These are phyloP conservation scores for Balakata baccata DNA, from an alignment of 345 rosid genomes.

Conservation along the genomic window DNA sequence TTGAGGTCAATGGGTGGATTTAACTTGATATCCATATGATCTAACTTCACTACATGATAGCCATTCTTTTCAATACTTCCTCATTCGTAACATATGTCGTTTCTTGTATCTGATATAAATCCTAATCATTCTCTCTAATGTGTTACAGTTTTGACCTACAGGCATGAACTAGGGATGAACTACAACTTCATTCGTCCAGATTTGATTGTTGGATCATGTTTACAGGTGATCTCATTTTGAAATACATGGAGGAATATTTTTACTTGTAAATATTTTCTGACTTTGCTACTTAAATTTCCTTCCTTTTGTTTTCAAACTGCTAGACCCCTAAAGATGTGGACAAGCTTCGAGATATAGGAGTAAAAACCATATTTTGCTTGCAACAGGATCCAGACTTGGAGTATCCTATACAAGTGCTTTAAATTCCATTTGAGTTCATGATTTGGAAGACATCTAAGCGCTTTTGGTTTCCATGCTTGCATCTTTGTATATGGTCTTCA, in stretches of 20 bases:
- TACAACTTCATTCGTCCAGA: constrained; percentile 81
- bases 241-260: not conserved
- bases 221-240: constrained; percentile 56
- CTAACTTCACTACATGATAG: not conserved
- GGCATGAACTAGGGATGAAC: constrained; percentile 93
- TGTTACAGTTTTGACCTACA: constrained; percentile 78
- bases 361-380: constrained; percentile 88
- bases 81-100: not conserved
- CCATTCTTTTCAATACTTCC: not conserved
- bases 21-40: constrained; percentile 1
- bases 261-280: not conserved
- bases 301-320: constrained; percentile 20
- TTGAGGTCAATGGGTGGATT: not conserved
- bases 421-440: constrained; percentile 12
- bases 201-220: constrained; percentile 91
- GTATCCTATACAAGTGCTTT: constrained; percentile 51
- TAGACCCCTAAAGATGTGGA: constrained; percentile 85
- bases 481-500: not conserved
- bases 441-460: not conserved
- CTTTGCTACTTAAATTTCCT: constrained; percentile 2
- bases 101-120: not conserved
- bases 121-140: constrained; percentile 25
- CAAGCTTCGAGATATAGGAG: constrained; percentile 76
- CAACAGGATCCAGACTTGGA: constrained; percentile 93
- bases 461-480: not conserved